Evolutionary conservation across 2,329 filamentous ascomycete genomes (phyloP).

Genomic region (Talaromyces sp.): DNA sequence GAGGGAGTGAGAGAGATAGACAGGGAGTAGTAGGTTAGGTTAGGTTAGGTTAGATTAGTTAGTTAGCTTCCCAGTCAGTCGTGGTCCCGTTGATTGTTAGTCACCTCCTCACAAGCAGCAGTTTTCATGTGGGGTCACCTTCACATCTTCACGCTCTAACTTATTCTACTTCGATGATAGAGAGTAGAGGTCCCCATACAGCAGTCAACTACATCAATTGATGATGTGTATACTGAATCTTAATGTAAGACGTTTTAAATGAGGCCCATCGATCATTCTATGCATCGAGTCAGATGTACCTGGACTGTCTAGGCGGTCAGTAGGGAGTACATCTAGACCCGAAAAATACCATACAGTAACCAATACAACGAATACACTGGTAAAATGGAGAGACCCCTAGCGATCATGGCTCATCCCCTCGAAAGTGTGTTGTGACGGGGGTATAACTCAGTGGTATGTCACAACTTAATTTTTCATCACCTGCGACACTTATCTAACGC

Average conservation of each 20-base stretch:
- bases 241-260: no score
- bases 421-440: background rate
- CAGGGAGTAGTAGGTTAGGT: background rate
- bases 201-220: no score
- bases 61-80: background rate
- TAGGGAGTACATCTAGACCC: background rate
- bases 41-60: no score
- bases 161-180: no score
- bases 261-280: background rate
- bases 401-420: background rate
- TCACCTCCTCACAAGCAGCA: background rate
- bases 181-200: no score
- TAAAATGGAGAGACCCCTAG: background rate
- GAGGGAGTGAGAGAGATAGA: background rate
- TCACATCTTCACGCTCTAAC: no score
- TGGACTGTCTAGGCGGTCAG: background rate
- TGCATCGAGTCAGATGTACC: background rate
- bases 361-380: background rate
- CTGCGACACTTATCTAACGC: no score
- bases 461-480: no score
- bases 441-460: conserved; percentile 2
- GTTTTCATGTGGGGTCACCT: conserved; percentile 3
- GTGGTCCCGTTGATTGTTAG: background rate
- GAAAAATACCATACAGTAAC: background rate
- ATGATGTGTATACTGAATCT: background rate